These are phyloP conservation scores for Thelephora aurantiotincta DNA, from an alignment of 768 basidiomycete genomes.

Conservation along the genomic window DNA sequence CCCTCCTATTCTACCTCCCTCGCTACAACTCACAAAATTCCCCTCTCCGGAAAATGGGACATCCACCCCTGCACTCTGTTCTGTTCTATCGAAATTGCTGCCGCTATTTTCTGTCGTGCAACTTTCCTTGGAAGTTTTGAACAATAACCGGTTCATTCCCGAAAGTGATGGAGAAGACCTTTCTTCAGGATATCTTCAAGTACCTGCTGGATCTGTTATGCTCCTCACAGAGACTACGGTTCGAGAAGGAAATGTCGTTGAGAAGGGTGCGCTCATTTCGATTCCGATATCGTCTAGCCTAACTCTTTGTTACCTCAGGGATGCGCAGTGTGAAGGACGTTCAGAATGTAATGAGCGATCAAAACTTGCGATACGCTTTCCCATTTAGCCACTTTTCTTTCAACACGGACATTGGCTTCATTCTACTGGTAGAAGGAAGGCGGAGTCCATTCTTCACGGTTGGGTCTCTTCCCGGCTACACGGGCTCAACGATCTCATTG, in stretches of 20 bases:
- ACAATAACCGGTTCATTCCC: constrained; percentile 42
- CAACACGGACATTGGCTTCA: constrained; percentile 54
- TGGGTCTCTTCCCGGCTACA: not conserved
- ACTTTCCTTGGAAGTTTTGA: constrained; percentile 49
- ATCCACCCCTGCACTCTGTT: constrained; percentile 32
- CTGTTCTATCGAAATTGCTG: constrained; percentile 42
- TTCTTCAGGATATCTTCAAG: constrained; percentile 60
- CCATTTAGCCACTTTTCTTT: constrained; percentile 66
- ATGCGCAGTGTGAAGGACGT: constrained; percentile 46
- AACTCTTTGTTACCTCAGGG: constrained; percentile 25
- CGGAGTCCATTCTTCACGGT: constrained; percentile 69
- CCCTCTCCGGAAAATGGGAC: constrained; percentile 25
- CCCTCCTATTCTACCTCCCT: constrained; percentile 52
- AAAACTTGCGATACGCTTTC: constrained; percentile 61
- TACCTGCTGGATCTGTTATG: constrained; percentile 44
- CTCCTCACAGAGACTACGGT: constrained; percentile 55
- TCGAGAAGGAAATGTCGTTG: constrained; percentile 50
- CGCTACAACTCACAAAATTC: constrained; percentile 49
- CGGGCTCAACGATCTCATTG: not conserved
- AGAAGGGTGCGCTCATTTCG: constrained; percentile 22
- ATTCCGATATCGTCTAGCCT: not conserved
- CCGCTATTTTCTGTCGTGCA: constrained; percentile 41
- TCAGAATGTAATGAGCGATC: constrained; percentile 48
- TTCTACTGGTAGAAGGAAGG: constrained; percentile 47
- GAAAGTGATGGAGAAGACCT: constrained; percentile 61